These are phyloP conservation scores for Phytophthora sojae DNA, from an alignment of 352 stramenopile genomes.

Conservation along the genomic window DNA sequence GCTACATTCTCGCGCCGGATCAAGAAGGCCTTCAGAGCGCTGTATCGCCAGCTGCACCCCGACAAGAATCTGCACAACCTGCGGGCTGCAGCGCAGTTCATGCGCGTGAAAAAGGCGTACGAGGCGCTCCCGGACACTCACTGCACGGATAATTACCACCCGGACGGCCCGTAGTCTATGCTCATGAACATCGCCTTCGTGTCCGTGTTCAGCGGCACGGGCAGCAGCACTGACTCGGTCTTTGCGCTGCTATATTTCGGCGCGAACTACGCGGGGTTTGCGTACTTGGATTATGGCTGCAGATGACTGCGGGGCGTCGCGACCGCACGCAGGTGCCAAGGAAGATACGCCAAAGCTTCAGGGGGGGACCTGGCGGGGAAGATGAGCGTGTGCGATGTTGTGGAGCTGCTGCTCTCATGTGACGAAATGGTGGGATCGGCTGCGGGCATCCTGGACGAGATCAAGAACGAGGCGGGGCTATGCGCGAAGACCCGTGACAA, in stretches of 20 bases:
- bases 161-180: conserved; percentile 79
- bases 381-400: conserved; percentile 83
- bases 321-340: conserved; percentile 74
- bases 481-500: conserved; percentile 78
- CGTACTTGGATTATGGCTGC: conserved; percentile 71
- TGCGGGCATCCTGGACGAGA: conserved; percentile 44
- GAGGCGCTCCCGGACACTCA: conserved; percentile 82
- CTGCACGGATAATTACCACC: conserved; percentile 85
- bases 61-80: conserved; percentile 82
- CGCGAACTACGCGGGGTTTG: conserved; percentile 62
- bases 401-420: conserved; percentile 75
- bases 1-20: conserved; percentile 63
- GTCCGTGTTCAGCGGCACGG: conserved; percentile 57
- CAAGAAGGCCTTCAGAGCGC: conserved; percentile 77
- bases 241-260: conserved; percentile 82
- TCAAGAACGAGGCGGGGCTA: conserved; percentile 41
- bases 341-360: conserved; percentile 49
- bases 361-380: conserved; percentile 59
- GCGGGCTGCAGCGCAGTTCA: conserved; percentile 53
- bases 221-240: conserved; percentile 51
- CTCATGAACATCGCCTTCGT: conserved; percentile 78
- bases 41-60: conserved; percentile 76
- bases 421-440: conserved; percentile 73
- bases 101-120: conserved; percentile 85
- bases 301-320: conserved; percentile 52